Evolutionary conservation across 163 green algal species (phyloP), one percentile per base, ranked within the genome.

Genomic region (Chlorella variabilis): DNA sequence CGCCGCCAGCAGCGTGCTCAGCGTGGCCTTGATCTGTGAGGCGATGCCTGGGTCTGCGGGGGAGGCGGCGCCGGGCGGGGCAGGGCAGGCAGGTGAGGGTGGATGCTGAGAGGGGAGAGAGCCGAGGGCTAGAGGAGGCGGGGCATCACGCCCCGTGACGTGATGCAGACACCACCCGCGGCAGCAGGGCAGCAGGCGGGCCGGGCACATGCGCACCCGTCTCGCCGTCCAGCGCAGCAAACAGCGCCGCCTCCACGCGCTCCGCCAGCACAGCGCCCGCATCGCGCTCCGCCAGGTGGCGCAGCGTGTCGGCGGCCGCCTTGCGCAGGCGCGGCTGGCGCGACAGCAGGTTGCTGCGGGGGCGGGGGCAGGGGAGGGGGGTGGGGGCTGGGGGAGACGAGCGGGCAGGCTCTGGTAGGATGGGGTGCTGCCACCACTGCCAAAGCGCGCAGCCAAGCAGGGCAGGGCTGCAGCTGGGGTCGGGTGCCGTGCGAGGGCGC

Each of bases 151-250:
- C n/a, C n/a, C n/a, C n/a, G n/a, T n/a, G n/a, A n/a, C n/a, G n/a
- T n/a, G n/a, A n/a, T n/a, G n/a, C n/a, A n/a, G n/a, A n/a, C n/a
- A n/a, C n/a, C n/a, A n/a, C n/a, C n/a, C n/a, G n/a, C n/a, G n/a
- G n/a, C n/a, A n/a, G 54, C 54, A 63, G 54, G 20, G 5, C 8
- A 20, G 38, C 65, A 74, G 20, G 20, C 27, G 54, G 11, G 20
- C 68, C 39, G 25, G 25, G 23, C 23, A 3, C 4, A 25, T 23
- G 68, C 20, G 25, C 68, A 49, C 76, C 76, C 7, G 75, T 88
- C 83, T 98, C 95, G 0, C 69, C 69, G 75, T 98, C 95, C 25
- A 98, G 85, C 2, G 94, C 93, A 11, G 85, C 86, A 25, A 98
- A 92, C 54, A 98, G 87, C 34, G 84, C 31, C 20, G 83, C 75